Percentiles rank a stretch among this genome's conserved stretches.
phyloP scores from a whole-genome alignment of 768 basidiomycete species.

The Leccinum aurantiacum region DNA sequence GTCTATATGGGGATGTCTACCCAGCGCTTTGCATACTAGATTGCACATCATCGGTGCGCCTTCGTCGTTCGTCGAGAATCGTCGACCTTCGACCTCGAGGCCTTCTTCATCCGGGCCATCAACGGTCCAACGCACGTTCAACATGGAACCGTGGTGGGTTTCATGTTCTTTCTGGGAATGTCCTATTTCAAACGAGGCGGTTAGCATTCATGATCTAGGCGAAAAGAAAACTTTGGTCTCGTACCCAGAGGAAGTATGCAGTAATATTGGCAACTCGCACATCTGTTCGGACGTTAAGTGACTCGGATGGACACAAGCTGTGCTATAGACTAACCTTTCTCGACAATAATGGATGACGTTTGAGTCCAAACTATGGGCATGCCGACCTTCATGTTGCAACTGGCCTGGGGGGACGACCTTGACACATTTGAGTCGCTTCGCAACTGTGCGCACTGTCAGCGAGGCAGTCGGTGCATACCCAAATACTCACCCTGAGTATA shows the following conservation, averaged over 20 bases:
- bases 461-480: neutral
- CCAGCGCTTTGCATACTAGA: conserved; percentile 49
- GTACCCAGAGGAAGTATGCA: conserved; percentile 55
- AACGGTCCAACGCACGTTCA: conserved; percentile 52
- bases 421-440: conserved; percentile 52
- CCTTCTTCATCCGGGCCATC: conserved; percentile 48
- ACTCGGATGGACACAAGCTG: neutral
- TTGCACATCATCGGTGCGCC: conserved; percentile 66
- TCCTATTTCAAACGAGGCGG: conserved; percentile 32
- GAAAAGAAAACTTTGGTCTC: neutral
- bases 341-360: conserved; percentile 54
- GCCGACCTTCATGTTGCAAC: conserved; percentile 44
- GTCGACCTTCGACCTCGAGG: conserved; percentile 52
- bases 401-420: conserved; percentile 44
- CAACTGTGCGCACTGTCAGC: conserved; percentile 32
- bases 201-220: neutral
- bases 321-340: conserved; percentile 34
- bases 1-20: conserved; percentile 56
- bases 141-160: conserved; percentile 63
- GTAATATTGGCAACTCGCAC: conserved; percentile 55
- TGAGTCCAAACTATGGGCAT: conserved; percentile 46
- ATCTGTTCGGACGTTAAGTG: conserved; percentile 34
- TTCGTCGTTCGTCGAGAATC: conserved; percentile 50
- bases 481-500: conserved; percentile 49
- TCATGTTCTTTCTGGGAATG: conserved; percentile 59